These are phyloP conservation scores for Suillus alpinus DNA, from an alignment of 768 basidiomycete genomes.

Conservation along the genomic window DNA sequence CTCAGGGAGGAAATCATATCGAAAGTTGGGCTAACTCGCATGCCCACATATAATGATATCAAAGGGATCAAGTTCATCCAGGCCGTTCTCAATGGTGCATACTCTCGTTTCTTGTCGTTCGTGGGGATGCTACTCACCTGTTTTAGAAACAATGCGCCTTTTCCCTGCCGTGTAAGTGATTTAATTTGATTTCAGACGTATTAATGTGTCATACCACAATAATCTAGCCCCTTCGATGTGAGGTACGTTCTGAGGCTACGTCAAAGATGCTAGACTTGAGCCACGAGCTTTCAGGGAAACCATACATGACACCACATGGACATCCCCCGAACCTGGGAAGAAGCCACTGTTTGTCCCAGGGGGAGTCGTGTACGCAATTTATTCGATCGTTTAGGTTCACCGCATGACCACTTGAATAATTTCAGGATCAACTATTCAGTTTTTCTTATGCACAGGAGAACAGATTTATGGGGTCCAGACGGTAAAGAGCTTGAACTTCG, in stretches of 20 bases:
- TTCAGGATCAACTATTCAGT: constrained; percentile 24
- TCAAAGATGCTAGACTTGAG: not conserved
- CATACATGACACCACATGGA: constrained; percentile 22
- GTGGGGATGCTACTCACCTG: not conserved
- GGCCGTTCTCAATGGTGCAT: constrained; percentile 42
- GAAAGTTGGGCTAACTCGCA: constrained; percentile 31
- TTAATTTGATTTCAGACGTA: not conserved
- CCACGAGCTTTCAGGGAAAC: constrained; percentile 15
- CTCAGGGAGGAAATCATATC: constrained; percentile 42
- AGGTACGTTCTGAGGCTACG: constrained; percentile 16
- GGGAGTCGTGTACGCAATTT: constrained; percentile 14
- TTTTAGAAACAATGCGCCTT: constrained; percentile 30
- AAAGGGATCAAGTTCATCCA: constrained; percentile 41
- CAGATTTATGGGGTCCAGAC: constrained; percentile 37
- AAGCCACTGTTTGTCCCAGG: constrained; percentile 30
- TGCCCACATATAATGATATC: constrained; percentile 40
- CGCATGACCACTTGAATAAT: not conserved
- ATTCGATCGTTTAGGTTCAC: not conserved
- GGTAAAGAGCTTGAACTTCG: constrained; percentile 9
- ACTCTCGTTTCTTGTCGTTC: not conserved
- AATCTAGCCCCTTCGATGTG: constrained; percentile 31
- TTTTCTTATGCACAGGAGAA: constrained; percentile 34
- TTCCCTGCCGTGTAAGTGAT: constrained; percentile 30
- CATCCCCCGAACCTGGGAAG: constrained; percentile 16
- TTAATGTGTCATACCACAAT: not conserved